phyloP scores from a whole-genome alignment of 805 yeast genomes.

The Starmerella riodocensis region DNA sequence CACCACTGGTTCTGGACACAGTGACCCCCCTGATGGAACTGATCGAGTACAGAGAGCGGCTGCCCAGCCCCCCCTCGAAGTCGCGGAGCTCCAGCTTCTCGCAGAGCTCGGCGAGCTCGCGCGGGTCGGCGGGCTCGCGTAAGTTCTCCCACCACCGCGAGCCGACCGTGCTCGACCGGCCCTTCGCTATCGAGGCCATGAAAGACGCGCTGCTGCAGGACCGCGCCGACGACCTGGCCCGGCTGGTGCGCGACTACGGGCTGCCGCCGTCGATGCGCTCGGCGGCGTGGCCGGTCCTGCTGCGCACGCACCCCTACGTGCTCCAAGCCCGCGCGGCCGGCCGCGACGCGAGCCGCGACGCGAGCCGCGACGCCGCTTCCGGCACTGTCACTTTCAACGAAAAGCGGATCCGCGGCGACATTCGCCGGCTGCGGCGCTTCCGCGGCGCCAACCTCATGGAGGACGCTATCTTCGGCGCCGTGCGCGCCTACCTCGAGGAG shows the following conservation, averaged over 20 bases:
- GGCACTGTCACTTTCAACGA: too few relatives aligned
- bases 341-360: conserved; percentile 26
- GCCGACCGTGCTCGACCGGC: conserved; percentile 35
- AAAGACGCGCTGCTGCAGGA: conserved; percentile 41
- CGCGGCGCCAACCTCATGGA: background rate
- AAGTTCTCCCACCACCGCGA: conserved; percentile 27
- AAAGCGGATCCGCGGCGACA: conserved; percentile 27
- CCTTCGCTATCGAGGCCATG: conserved; percentile 42
- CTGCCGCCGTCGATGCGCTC: conserved; percentile 71
- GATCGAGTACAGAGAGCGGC: too few relatives aligned
- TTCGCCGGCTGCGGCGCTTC: conserved; percentile 16
- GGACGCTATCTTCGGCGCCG: conserved; percentile 2
- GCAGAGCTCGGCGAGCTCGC: background rate
- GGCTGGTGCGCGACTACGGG: conserved; percentile 70
- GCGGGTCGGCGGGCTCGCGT: conserved; percentile 1
- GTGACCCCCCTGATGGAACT: too few relatives aligned
- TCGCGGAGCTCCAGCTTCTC: conserved; percentile 7
- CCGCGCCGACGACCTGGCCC: conserved; percentile 64
- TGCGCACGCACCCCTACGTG: conserved; percentile 77
- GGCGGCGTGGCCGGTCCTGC: conserved; percentile 70
- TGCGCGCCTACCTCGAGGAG: conserved; percentile 43
- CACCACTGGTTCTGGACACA: too few relatives aligned
- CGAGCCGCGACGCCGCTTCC: conserved; percentile 23
- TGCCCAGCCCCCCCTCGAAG: too few relatives aligned
- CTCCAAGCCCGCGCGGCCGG: conserved; percentile 58